Evolutionary conservation across 805 yeast genomes (phyloP), one percentile per base, ranked within the genome.

Genomic region (Yamadazyma takamatsuzukensis): DNA sequence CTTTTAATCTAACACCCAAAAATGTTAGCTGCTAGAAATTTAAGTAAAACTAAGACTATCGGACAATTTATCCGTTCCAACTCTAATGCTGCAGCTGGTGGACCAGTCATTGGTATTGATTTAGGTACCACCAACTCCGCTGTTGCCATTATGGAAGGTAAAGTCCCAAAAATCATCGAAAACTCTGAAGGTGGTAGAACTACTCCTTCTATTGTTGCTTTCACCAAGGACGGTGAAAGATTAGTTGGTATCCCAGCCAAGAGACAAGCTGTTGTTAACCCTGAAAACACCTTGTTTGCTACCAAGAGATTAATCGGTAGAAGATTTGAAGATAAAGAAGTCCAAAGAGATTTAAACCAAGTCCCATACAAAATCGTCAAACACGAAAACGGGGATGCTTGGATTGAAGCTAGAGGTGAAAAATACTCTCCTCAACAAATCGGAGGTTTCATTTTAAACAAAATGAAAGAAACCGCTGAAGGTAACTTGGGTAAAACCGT

Each of bases 391-490:
- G 96, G 96, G 47, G 97, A 89, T 59, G 96, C 96, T 37, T 88
- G 96, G 96, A 78, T 88, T 37, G 87, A 86, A 71, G 88, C 94
- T 42, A 77, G 87, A 50, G 94, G 90, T 49, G 77, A 83, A 61
- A 68, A 71, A 44, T 89, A 88, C 74, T 88, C 96, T 31, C 97
- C 97, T 34, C 89, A 94, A 39, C 96, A 88, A 67, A 84, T 88
- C 51, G 96, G 96, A 55, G 96, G 96, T 36, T 85, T 88, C 56
- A 60, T 88, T 45, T 77, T 88, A 56, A 86, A 85, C 79, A 89
- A 88, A 77, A 89, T 88, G 96, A 89, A 88, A 80, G 96, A 89
- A 74, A 89, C 96, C 48, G 96, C 97, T 47, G 96, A 87, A 68
- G 80, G 85, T 44, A 82, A 83, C 73, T 72, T 87, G 51, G 93